Base-by-base conservation (phyloP, 139 green algal genomes). In the Chlorokybus atmophyticus region DNA sequence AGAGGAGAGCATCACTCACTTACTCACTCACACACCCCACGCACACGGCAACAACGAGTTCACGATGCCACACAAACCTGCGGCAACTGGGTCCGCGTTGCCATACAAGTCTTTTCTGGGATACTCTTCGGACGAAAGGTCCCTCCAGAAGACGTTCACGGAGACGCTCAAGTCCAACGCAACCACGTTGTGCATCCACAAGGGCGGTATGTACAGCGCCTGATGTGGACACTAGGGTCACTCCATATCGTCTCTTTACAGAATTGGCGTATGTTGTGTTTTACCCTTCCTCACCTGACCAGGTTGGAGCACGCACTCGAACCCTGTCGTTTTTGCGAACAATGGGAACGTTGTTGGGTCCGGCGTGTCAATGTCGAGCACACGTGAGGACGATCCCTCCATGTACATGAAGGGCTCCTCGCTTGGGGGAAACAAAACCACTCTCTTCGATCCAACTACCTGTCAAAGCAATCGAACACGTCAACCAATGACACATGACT, bases 51-150 rank as follows among this genome's bases (percentile, higher is more conserved):
- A n/a, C n/a, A n/a, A n/a, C n/a, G n/a, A n/a, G n/a, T n/a, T n/a
- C n/a, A n/a, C n/a, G n/a, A n/a, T n/a, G n/a, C n/a, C n/a, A n/a
- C n/a, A n/a, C n/a, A n/a, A n/a, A n/a, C n/a, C n/a, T 17, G 57
- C 57, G 2, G 42, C 24, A 1, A 57, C 42, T 10, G 44, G 50
- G 40, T 84, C 77, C 21, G 64, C 30, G 62, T 84, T 84, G 21
- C 68, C 77, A 56, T 84, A 84, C 47, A 81, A 50, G 54, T 84
- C 77, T 59, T 81, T 81, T 21, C 21, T 23, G 35, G 73, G 59
- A 44, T 81, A 80, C 27, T 60, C 31, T 25, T 68, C 49, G 2
- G 14, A 8, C 0, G 47, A 40, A 38, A 79, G 49, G 38, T 75
- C 57, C n/a, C 67, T 51, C 62, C 68, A 81, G 42, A 84, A 84